Conservation (phyloP, 495 filamentous ascomycete species). For the Parathielavia hyrcaniae region DNA sequence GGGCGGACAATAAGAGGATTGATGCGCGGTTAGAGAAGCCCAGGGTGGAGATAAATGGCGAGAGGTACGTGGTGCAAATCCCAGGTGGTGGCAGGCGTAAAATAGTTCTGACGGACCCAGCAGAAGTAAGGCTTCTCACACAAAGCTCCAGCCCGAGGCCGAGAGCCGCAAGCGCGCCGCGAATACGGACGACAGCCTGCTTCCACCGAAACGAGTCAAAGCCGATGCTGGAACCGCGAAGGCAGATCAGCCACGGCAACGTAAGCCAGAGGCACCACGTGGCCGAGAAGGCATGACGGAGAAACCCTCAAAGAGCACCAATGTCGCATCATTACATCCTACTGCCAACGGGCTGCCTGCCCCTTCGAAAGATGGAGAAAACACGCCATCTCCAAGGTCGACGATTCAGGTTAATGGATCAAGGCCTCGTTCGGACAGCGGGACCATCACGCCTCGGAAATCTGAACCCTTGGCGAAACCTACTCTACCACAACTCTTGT, state of each 20-base stretch:
- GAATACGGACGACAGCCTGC: conserved; percentile 34
- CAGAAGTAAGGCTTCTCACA: conserved; percentile 21
- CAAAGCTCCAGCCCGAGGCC: conserved; percentile 25
- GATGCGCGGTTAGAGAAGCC: conserved; percentile 25
- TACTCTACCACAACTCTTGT: conserved; percentile 36
- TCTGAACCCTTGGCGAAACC: conserved; percentile 27
- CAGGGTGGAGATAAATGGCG: conserved; percentile 26
- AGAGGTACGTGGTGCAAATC: conserved; percentile 23
- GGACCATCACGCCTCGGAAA: conserved; percentile 35
- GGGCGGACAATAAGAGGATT: conserved; percentile 5
- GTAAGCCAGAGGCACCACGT: conserved; percentile 26
- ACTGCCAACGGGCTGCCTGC: conserved; percentile 34
- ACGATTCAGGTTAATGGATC: conserved; percentile 43
- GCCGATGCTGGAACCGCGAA: conserved; percentile 29
- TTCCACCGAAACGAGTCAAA: conserved; percentile 37
- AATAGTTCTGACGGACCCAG: conserved; percentile 16
- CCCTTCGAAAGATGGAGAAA: conserved; percentile 26
- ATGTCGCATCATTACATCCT: conserved; percentile 25
- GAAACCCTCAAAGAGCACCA: conserved; percentile 26
- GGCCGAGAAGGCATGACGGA: conserved; percentile 24
- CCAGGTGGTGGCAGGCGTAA: background rate
- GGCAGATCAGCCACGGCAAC: conserved; percentile 22
- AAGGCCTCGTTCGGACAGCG: conserved; percentile 29
- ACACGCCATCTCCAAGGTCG: conserved; percentile 36
- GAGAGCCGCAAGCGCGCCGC: conserved; percentile 37